Base-by-base conservation (phyloP, 805 yeast species). In the Barnettozyma wickerhamii region DNA sequence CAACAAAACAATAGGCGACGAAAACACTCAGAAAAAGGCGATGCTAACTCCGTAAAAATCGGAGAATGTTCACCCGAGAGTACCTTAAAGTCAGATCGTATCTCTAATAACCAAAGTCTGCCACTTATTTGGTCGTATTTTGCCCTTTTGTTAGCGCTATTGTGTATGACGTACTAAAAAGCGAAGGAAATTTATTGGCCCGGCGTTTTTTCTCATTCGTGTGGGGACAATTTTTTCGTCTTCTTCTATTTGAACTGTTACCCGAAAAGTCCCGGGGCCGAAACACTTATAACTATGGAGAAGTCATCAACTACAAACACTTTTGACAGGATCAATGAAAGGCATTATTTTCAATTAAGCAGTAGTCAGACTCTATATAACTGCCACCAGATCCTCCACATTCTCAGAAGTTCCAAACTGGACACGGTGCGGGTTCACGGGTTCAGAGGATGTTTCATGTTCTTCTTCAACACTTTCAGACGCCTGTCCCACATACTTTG, bases 401-500 rank as follows among this genome's bases (percentile, higher is more conserved):
- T 41, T 38, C 9, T 30, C 40, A 19, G 23, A 24, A 10, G 15
- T 15, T 3, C 30, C 19, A 5, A 33, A 12, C n/a, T 41, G 44
- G 17, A 41, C 32, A 34, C 42, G 39, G 31, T 35, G 33, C 21
- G 15, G 23, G 9, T 17, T 24, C 19, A 4, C 18, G 19, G 12
- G 31, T 13, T 5, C 27, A 14, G 21, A 18, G 4, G 30, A 36
- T 4, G 13, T 10, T 7, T 19, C 26, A 9, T 19, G 14, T 6
- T 20, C 37, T 12, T 35, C 42, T 10, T 14, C 18, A n/a, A n/a
- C n/a, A n/a, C n/a, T n/a, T 12, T 21, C 37, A 4, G 15, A 18
- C 7, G 27, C 15, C 6, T 33, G 31, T 7, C 55, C 58, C 3
- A 59, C 41, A 49, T 77, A 78, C 0, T 63, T 59, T 0, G 83